Percentiles rank a stretch among this genome's conserved stretches.
These are phyloP conservation scores for Protomyces inouyei DNA, from an alignment of 1,139 yeast genomes.

Conservation along the genomic window DNA sequence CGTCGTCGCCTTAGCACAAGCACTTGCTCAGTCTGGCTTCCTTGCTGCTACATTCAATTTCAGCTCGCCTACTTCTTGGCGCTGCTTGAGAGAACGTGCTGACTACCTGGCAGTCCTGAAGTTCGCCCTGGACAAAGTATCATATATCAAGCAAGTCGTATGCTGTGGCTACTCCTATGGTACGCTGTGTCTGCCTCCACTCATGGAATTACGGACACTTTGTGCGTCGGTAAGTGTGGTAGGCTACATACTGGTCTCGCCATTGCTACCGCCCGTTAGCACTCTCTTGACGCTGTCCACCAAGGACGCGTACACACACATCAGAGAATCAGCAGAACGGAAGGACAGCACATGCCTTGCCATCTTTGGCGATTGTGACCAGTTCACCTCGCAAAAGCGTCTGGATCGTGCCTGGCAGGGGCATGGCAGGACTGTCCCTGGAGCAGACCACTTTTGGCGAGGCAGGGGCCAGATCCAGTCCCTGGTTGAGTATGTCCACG, in stretches of 20 bases:
- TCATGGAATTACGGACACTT: background rate
- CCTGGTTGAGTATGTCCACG: background rate
- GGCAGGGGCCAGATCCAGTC: background rate
- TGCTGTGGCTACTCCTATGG: conserved; percentile 25
- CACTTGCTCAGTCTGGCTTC: background rate
- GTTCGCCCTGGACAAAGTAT: background rate
- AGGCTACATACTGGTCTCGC: conserved; percentile 7
- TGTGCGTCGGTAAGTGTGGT: background rate
- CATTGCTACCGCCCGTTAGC: conserved; percentile 10
- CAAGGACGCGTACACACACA: background rate
- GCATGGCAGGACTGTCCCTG: background rate
- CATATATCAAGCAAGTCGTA: background rate
- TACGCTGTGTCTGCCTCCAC: conserved; percentile 16
- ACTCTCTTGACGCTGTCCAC: conserved; percentile 3
- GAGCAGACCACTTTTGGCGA: conserved; percentile 21
- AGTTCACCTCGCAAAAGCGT: conserved; percentile 3
- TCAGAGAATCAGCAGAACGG: background rate
- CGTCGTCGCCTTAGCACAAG: background rate
- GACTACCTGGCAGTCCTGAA: conserved; percentile 7
- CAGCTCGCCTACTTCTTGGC: conserved; percentile 10
- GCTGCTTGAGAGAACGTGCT: conserved; percentile 1
- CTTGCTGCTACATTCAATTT: conserved; percentile 7
- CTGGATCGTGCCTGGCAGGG: conserved; percentile 4
- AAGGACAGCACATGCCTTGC: background rate
- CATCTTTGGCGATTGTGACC: conserved; percentile 9